Conservation (phyloP, 768 basidiomycete genomes). For the Strobilomyces echinocephalus region DNA sequence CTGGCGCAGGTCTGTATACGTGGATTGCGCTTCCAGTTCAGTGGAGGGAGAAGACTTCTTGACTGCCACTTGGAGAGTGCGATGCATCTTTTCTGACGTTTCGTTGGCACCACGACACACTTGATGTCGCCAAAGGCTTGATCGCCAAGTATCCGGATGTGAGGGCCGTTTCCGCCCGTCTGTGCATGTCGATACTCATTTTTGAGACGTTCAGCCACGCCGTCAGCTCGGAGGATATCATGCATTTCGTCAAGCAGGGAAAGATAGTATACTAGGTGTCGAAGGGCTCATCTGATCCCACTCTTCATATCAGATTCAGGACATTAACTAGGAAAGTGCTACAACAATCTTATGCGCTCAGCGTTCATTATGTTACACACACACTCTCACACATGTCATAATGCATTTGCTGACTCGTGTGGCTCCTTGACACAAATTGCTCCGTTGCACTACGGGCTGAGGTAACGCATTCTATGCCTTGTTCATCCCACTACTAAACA, state of each 20-base stretch:
- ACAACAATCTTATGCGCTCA: no score
- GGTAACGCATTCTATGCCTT: no score
- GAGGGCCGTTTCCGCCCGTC: conserved; percentile 11
- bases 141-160: conserved; percentile 82
- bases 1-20: conserved; percentile 62
- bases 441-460: conserved; percentile 61
- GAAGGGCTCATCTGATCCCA: conserved; percentile 64
- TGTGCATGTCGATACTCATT: background rate
- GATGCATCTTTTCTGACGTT: conserved; percentile 30
- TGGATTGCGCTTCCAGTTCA: conserved; percentile 48
- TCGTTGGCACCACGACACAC: conserved; percentile 54
- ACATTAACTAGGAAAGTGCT: conserved; percentile 91
- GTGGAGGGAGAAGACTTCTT: conserved; percentile 53
- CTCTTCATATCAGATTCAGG: conserved; percentile 41
- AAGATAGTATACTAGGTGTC: conserved; percentile 86
- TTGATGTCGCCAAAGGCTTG: conserved; percentile 75
- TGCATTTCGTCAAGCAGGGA: conserved; percentile 53
- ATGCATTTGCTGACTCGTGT: no score
- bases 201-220: conserved; percentile 63
- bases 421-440: conserved; percentile 53
- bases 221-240: conserved; percentile 49
- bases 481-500: no score
- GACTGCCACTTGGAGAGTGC: conserved; percentile 49
- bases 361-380: conserved; percentile 91
- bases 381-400: conserved; percentile 89